A percentile compares a stretch with the other conserved stretches of the same genome.
phyloP scores from a whole-genome alignment of 1,139 yeast species.

The Yamadazyma jaroonii region DNA sequence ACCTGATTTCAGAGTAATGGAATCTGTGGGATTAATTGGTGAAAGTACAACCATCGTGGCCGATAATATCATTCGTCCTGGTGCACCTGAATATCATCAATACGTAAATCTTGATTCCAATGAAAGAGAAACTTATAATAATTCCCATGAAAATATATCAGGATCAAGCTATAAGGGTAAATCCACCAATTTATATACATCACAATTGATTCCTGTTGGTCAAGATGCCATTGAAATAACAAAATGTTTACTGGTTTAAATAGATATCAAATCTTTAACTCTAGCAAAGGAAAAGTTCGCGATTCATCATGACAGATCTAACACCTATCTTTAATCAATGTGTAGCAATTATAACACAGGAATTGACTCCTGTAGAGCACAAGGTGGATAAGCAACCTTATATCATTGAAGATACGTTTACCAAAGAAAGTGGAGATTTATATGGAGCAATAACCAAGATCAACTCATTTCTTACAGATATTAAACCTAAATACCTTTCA shows the following conservation, averaged over 20 bases:
- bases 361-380: slow-evolving; percentile 14
- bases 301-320: slow-evolving; percentile 44
- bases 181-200: slow-evolving; percentile 38
- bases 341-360: slow-evolving; percentile 40
- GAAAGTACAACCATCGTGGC: slow-evolving; percentile 42
- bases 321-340: slow-evolving; percentile 53
- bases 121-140: slow-evolving; percentile 29
- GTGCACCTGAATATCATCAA: slow-evolving; percentile 38
- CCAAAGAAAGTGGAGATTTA: slow-evolving; percentile 48
- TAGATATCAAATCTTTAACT: not conserved
- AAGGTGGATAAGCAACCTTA: slow-evolving; percentile 8
- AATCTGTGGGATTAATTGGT: slow-evolving; percentile 35
- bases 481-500: slow-evolving; percentile 45
- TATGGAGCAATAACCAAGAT: slow-evolving; percentile 39
- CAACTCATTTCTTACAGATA: slow-evolving; percentile 33
- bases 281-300: not conserved
- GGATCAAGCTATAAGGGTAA: slow-evolving; percentile 19
- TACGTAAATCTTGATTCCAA: slow-evolving; percentile 40
- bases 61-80: slow-evolving; percentile 36
- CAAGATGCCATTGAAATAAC: slow-evolving; percentile 35
- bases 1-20: slow-evolving; percentile 43
- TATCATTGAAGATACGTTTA: slow-evolving; percentile 47
- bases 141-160: slow-evolving; percentile 8
- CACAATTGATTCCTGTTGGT: slow-evolving; percentile 20
- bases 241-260: slow-evolving; percentile 3